These are phyloP conservation scores for Coemansia pectinata DNA, from an alignment of 192 early-diverging fungal species.

Conservation along the genomic window DNA sequence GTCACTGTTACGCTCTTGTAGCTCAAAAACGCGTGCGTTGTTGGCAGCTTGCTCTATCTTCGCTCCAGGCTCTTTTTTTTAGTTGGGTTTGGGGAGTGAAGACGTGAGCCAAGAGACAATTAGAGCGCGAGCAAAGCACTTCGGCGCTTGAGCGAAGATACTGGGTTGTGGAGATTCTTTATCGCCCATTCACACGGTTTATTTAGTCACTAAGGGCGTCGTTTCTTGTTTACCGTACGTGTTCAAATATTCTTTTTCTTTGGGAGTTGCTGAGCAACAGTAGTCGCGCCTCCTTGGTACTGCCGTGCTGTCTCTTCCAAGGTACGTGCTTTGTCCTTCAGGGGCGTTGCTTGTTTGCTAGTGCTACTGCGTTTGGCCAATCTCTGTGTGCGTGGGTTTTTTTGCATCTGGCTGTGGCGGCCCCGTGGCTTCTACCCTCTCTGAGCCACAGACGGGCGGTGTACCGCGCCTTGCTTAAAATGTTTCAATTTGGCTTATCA, in stretches of 20 bases:
- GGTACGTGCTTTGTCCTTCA: background rate
- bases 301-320: background rate
- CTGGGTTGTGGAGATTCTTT: background rate
- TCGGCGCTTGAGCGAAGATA: background rate
- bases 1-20: background rate
- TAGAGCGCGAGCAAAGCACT: background rate
- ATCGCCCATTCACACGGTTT: background rate
- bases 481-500: background rate
- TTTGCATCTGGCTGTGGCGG: conserved; percentile 3
- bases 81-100: background rate
- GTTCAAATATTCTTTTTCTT: background rate
- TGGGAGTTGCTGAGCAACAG: background rate
- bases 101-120: background rate
- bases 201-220: background rate
- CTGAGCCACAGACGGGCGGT: background rate
- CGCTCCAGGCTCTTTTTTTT: background rate
- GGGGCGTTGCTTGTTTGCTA: background rate
- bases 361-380: background rate
- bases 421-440: background rate
- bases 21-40: background rate
- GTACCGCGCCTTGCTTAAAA: background rate
- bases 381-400: conserved; percentile 1
- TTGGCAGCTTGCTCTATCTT: background rate
- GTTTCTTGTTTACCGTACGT: background rate
- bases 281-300: background rate